phyloP scores from a whole-genome alignment of 371 early-diverging fungal genomes.

The Mucor indicus region DNA sequence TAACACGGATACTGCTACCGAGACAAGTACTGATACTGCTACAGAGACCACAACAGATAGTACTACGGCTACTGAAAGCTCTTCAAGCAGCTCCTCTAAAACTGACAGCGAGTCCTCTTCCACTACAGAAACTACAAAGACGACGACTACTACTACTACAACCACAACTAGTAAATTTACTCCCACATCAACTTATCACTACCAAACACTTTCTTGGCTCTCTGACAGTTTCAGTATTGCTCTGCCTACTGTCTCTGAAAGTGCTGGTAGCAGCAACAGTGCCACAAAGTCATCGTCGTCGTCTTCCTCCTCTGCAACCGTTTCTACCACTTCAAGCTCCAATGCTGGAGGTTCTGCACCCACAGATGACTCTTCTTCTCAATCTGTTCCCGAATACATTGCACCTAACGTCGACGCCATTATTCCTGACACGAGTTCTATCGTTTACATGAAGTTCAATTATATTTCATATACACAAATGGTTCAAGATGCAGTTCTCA shows the following conservation, averaged over 20 bases:
- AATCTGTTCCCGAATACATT: slow-evolving; percentile 37
- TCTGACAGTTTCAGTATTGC: slow-evolving; percentile 29
- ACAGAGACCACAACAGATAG: not conserved
- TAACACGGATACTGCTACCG: not conserved
- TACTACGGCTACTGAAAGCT: not conserved
- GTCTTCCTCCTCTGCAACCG: not conserved
- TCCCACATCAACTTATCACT: slow-evolving; percentile 26
- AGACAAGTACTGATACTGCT: not conserved
- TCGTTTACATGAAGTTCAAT: slow-evolving; percentile 40
- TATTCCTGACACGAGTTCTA: slow-evolving; percentile 37
- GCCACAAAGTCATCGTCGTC: not conserved
- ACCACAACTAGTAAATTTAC: slow-evolving; percentile 4
- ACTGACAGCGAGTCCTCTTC: too few species aligned
- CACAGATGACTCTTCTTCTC: too few species aligned
- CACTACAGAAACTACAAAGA: too few species aligned
- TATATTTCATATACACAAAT: slow-evolving; percentile 39
- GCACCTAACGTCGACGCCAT: slow-evolving; percentile 46
- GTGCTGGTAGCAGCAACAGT: too few species aligned
- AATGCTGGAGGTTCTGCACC: too few species aligned
- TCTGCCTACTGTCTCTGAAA: slow-evolving; percentile 27
- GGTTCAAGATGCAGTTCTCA: slow-evolving; percentile 43
- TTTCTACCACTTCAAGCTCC: not conserved
- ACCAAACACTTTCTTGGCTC: slow-evolving; percentile 28
- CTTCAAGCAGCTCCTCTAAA: not conserved
- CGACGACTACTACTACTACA: not conserved